A percentile compares a stretch with the other conserved stretches of the same genome.
phyloP scores from a whole-genome alignment of 2,329 filamentous ascomycete species.

The Aspergillus cejpii region DNA sequence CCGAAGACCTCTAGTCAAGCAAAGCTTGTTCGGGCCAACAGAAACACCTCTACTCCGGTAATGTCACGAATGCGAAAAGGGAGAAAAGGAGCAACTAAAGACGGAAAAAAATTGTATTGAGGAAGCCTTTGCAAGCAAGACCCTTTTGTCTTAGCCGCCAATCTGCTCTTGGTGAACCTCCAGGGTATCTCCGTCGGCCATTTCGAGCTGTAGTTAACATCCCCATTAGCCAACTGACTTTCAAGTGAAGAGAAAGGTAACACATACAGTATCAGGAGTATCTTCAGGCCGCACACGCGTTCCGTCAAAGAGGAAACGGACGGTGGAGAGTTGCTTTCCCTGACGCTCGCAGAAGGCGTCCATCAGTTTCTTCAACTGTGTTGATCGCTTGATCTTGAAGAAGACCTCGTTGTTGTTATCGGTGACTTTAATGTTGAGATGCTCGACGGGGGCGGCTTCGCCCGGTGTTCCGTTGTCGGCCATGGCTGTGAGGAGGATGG shows the following conservation, averaged over 20 bases:
- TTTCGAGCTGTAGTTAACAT: constrained; percentile 67
- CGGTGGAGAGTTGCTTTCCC: constrained; percentile 75
- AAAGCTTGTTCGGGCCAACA: neutral
- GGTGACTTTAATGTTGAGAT: constrained; percentile 98
- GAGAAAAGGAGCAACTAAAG: constrained; percentile 1
- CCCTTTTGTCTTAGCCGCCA: constrained; percentile 57
- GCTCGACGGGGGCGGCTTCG: constrained; percentile 55
- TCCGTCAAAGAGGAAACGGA: constrained; percentile 95
- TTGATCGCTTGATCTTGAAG: constrained; percentile 99
- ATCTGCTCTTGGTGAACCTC: constrained; percentile 99
- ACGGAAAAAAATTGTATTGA: neutral
- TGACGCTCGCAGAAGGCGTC: constrained; percentile 94
- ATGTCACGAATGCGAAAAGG: neutral
- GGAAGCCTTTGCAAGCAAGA: neutral
- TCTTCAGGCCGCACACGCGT: constrained; percentile 81
- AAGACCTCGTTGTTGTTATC: constrained; percentile 99
- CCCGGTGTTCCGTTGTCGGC: constrained; percentile 24
- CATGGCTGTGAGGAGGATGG: constrained; percentile 26
- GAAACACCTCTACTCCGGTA: neutral
- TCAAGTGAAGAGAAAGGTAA: constrained; percentile 2
- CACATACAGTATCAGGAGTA: constrained; percentile 84
- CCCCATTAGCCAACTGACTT: neutral
- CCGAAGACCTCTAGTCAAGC: neutral
- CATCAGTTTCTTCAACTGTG: constrained; percentile 96
- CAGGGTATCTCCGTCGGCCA: constrained; percentile 90